phyloP scores from a whole-genome alignment of 768 basidiomycete genomes.

The Suillus spraguei region DNA sequence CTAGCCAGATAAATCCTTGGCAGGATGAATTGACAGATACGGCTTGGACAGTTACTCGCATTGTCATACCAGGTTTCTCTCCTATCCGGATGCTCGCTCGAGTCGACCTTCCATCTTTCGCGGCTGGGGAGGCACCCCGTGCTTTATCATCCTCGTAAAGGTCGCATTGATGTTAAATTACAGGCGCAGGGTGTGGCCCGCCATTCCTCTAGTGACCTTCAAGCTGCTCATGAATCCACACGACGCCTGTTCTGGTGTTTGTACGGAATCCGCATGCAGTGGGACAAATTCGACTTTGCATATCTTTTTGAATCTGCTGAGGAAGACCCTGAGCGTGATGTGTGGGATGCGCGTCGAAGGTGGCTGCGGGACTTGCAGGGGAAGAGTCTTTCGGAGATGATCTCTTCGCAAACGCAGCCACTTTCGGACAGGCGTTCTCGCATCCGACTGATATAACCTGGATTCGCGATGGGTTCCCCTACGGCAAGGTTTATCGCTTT shows the following conservation, averaged over 20 bases:
- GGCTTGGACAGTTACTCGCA: constrained; percentile 53
- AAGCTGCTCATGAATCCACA: constrained; percentile 52
- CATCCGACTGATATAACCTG: constrained; percentile 55
- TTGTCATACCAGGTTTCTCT: constrained; percentile 52
- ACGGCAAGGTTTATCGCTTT: constrained; percentile 53
- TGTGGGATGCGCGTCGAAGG: constrained; percentile 55
- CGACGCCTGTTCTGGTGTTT: constrained; percentile 62
- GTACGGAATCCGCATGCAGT: constrained; percentile 60
- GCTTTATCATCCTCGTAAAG: constrained; percentile 47
- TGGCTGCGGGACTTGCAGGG: constrained; percentile 40
- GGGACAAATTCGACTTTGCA: constrained; percentile 60
- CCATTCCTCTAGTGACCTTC: constrained; percentile 3
- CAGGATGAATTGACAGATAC: constrained; percentile 19
- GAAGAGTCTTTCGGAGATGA: constrained; percentile 9
- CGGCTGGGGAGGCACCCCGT: constrained; percentile 43
- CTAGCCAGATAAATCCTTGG: constrained; percentile 72
- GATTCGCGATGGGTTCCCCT: constrained; percentile 48
- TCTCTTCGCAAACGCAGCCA: constrained; percentile 40
- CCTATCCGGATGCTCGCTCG: constrained; percentile 52
- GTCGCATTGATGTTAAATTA: constrained; percentile 25
- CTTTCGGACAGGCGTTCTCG: constrained; percentile 47
- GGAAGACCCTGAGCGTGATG: constrained; percentile 27
- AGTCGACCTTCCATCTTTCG: constrained; percentile 39
- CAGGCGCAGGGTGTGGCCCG: constrained; percentile 33
- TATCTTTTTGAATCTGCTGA: constrained; percentile 58